Evolutionary conservation across 1,139 yeast species (phyloP), one percentile per base, ranked within the genome.

Genomic region (Arxiozyma bovina): DNA sequence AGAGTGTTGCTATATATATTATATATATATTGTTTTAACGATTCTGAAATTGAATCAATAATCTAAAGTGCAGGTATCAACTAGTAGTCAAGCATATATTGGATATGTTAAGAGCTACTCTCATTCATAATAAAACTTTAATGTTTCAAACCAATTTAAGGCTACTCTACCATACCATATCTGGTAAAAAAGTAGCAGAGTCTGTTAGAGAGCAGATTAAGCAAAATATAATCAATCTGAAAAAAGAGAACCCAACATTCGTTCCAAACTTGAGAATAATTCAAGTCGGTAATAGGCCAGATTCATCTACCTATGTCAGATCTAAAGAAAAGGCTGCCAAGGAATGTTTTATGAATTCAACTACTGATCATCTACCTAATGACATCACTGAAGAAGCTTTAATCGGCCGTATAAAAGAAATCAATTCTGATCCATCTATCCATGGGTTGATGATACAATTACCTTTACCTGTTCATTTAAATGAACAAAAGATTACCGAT

Each of bases 211-310:
- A 61, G 30, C 67, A 70, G 20, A 72, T 74, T 3, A 63, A 64
- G 60, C 73, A 73, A 25, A 87, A 82, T 60, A 81, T 86, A 60
- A 66, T 68, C 48, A 61, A 71, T 47, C 72, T 83, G 57, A 80
- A 79, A 66, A 57, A 71, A 18, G 67, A 74, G 55, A 75, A 80
- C 58, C 75, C 81, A 11, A 74, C 73, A 52, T 86, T 84, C 69
- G 72, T 73, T 53, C 93, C 94, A 42, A 77, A 77, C 51, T 75
- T 86, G 61, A 81, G 85, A 51, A 85, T 86, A 58, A 74, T 86
- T 57, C 94, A 86, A 70, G 87, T 86, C 48, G 94, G 94, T 54
- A 73, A 75, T 42, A 77, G 91, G 63, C 88, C 90, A 8, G 94
- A 86, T 64, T 85, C 93, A 0, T 78, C 87, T 0, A 84, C 89